Conservation (phyloP, 176 grass and related monocot genomes). For the Pontederia paniculata region DNA sequence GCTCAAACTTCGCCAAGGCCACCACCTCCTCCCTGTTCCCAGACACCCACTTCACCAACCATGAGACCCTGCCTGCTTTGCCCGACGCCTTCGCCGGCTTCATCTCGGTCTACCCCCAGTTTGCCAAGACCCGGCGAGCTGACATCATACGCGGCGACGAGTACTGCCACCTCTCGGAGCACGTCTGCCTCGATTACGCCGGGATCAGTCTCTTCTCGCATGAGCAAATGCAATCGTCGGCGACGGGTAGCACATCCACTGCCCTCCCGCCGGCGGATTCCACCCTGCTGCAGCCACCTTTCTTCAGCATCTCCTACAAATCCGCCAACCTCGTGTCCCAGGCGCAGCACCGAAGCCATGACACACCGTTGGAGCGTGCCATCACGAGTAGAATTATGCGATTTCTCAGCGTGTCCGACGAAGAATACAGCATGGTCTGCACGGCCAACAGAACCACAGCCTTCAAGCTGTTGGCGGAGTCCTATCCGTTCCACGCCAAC, state of each 20-base stretch:
- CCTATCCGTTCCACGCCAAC: slow-evolving; percentile 50
- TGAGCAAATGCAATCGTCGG: slow-evolving; percentile 53
- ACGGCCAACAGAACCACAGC: slow-evolving; percentile 74
- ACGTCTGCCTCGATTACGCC: slow-evolving; percentile 81
- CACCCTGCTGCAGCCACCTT: slow-evolving; percentile 38
- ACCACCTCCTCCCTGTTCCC: slow-evolving; percentile 47
- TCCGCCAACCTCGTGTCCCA: slow-evolving; percentile 52
- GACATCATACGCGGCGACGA: slow-evolving; percentile 43
- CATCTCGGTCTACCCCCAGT: slow-evolving; percentile 60
- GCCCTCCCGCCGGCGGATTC: neutral
- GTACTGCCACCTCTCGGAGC: slow-evolving; percentile 54
- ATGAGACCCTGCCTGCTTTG: slow-evolving; percentile 59
- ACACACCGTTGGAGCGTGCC: slow-evolving; percentile 21
- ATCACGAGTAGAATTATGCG: slow-evolving; percentile 58
- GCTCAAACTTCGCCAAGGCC: slow-evolving; percentile 50
- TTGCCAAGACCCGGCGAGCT: slow-evolving; percentile 29
- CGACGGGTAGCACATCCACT: slow-evolving; percentile 34
- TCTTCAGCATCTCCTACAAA: slow-evolving; percentile 81
- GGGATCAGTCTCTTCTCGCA: slow-evolving; percentile 91
- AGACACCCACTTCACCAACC: slow-evolving; percentile 63
- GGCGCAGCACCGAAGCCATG: slow-evolving; percentile 30
- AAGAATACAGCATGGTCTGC: slow-evolving; percentile 87
- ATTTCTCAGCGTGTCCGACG: slow-evolving; percentile 52
- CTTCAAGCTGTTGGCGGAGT: slow-evolving; percentile 75
- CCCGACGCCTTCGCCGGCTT: slow-evolving; percentile 52